Evolutionary conservation across 768 basidiomycete species (phyloP).

Genomic region (Tephrocybe sp.): DNA sequence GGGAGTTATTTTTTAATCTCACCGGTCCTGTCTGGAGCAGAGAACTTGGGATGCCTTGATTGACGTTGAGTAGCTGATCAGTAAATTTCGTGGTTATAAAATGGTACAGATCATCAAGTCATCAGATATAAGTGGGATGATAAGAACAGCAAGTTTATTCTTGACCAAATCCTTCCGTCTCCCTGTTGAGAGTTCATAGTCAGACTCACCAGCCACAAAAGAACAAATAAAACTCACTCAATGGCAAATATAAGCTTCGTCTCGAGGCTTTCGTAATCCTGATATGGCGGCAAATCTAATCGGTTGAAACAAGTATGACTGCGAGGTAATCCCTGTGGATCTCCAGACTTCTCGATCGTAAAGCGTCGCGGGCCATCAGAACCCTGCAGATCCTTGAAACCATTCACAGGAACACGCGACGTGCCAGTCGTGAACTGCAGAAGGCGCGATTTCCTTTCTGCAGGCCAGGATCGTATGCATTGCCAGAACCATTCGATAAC

Average conservation of each 20-base stretch:
- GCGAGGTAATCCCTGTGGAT: conserved; percentile 83
- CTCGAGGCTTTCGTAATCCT: conserved; percentile 85
- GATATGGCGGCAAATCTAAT: conserved; percentile 86
- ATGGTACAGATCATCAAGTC: conserved; percentile 7
- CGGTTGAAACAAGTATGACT: conserved; percentile 95
- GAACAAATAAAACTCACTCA: conserved; percentile 52
- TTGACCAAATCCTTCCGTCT: conserved; percentile 76
- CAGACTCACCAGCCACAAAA: conserved; percentile 1
- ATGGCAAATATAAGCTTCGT: conserved; percentile 83
- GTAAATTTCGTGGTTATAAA: too few species aligned
- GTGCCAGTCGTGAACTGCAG: conserved; percentile 89
- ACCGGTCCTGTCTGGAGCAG: too few species aligned
- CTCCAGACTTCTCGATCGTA: conserved; percentile 94
- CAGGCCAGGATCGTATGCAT: conserved; percentile 85
- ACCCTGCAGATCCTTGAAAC: conserved; percentile 93
- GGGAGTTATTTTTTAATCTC: too few species aligned
- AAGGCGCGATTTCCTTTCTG: conserved; percentile 83
- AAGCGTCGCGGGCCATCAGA: conserved; percentile 91
- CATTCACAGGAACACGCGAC: conserved; percentile 86
- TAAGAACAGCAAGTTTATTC: too few species aligned
- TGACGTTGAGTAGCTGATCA: too few species aligned
- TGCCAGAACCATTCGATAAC: conserved; percentile 98
- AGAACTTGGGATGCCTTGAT: too few species aligned
- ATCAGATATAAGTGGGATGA: conserved; percentile 6
- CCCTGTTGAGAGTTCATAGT: conserved; percentile 39